Evolutionary conservation across 2,329 filamentous ascomycete genomes (phyloP), one percentile per base, ranked within the genome.

Genomic region (Diaporthe caulivora): DNA sequence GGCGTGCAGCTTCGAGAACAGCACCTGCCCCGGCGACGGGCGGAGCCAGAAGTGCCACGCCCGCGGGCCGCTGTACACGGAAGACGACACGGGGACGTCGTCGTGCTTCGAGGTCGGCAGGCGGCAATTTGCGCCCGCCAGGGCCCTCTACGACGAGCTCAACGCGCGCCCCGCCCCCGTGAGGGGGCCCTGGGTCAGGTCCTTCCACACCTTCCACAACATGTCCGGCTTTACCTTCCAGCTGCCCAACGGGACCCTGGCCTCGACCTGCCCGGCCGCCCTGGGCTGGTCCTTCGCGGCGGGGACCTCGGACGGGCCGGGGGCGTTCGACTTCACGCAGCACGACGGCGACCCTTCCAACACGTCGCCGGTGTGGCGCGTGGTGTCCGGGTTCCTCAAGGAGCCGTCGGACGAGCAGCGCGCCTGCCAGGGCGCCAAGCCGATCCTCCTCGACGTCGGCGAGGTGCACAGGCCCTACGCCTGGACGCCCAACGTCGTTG

Each of bases 221-320:
- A 92, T 98, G 86, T 90, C 92, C 7, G 90, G 90, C 78, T 97
- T 92, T 81, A 88, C 87, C 0, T 97, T 98, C 79, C 82, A 85
- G 3, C 90, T 95, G 1, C 88, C 92, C 0, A 95, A 97, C 77
- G 93, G 94, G 58, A 91, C 90, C 3, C 84, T 84, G 40, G 93
- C 92, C 9, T 87, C 84, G 65, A 97, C 95, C 0, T 98, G 96
- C 78, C 92, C 95, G 4, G 95, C 95, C 0, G 95, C 95, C 0
- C 85, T 98, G 74, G 96, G 96, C 8, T 97, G 97, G 80, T 95
- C 94, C 0, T 98, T 98, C 80, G 96, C 96, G 0, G 96, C 94
- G 1, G 96, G 96, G 15, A 98, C 96, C 0, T 94, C 94, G 0
- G 96, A 98, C 81, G 95, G 96, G 8, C 95, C 96, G 0, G 96